Percentiles rank a stretch among this genome's conserved stretches.
These are phyloP conservation scores for Kalmanozyma brasiliensis DNA, from an alignment of 1,284 basidiomycete species.

Conservation along the genomic window DNA sequence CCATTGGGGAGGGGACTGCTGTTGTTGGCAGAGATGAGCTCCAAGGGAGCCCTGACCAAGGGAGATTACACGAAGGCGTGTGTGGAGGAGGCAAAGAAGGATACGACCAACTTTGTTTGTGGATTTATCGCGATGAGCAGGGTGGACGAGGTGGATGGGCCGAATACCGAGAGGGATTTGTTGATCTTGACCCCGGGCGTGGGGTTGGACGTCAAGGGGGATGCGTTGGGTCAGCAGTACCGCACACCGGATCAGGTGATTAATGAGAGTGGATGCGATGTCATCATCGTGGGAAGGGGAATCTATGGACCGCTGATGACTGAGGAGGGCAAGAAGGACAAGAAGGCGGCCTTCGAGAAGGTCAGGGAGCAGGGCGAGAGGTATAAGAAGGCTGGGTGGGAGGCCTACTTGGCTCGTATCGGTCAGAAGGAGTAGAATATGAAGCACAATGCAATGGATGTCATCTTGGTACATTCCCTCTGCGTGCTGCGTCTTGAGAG, in stretches of 20 bases:
- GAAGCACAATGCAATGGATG: background rate
- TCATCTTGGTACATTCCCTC: too few relatives aligned
- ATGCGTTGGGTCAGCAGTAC: constrained; percentile 95
- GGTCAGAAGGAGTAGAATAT: constrained; percentile 12
- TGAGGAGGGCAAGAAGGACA: constrained; percentile 70
- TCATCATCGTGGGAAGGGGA: constrained; percentile 97
- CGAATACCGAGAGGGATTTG: constrained; percentile 75
- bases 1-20: constrained; percentile 87
- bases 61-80: constrained; percentile 86
- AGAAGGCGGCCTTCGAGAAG: constrained; percentile 70
- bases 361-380: constrained; percentile 80
- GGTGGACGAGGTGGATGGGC: constrained; percentile 73
- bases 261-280: constrained; percentile 85
- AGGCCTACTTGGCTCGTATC: constrained; percentile 78
- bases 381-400: constrained; percentile 89
- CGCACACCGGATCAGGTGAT: constrained; percentile 89
- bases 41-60: constrained; percentile 83
- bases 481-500: too few relatives aligned
- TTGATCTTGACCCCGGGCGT: constrained; percentile 93
- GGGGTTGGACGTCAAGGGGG: constrained; percentile 82
- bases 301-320: constrained; percentile 77
- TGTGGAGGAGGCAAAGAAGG: constrained; percentile 71
- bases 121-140: constrained; percentile 77
- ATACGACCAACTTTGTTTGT: constrained; percentile 59
- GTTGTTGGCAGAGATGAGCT: constrained; percentile 96